Conservation (phyloP, 352 stramenopile genomes). For the Globisporangium middletonii region DNA sequence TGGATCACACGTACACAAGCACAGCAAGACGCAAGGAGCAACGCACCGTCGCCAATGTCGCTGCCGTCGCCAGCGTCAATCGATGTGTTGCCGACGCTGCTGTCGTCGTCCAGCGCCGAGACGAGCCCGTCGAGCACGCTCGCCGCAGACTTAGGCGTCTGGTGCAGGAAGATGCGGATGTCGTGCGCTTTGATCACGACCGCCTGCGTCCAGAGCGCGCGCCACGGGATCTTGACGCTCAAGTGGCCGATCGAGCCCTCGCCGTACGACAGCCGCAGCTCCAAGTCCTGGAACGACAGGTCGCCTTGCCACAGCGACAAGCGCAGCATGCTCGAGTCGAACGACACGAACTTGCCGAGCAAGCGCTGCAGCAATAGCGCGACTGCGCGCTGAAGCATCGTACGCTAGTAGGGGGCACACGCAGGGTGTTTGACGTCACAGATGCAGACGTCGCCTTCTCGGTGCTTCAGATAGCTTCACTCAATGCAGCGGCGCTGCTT, state of each 20-base stretch:
- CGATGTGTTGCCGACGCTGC: slow-evolving; percentile 8
- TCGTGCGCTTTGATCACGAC: slow-evolving; percentile 70
- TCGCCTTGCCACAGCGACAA: slow-evolving; percentile 85
- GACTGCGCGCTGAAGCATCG: slow-evolving; percentile 78
- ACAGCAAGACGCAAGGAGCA: not conserved
- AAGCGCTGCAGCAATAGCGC: slow-evolving; percentile 82
- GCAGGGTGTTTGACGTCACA: too few species aligned
- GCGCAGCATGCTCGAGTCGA: slow-evolving; percentile 80
- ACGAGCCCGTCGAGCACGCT: slow-evolving; percentile 10
- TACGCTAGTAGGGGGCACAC: not conserved
- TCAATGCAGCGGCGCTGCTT: too few species aligned
- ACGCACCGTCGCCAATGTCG: slow-evolving; percentile 32
- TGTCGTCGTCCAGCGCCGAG: slow-evolving; percentile 18
- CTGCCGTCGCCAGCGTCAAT: slow-evolving; percentile 19
- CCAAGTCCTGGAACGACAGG: slow-evolving; percentile 74
- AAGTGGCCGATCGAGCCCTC: slow-evolving; percentile 71
- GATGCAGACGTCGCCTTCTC: too few species aligned
- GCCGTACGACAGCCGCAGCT: slow-evolving; percentile 74
- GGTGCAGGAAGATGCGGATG: slow-evolving; percentile 69
- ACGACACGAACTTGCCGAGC: slow-evolving; percentile 86
- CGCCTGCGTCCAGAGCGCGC: slow-evolving; percentile 74
- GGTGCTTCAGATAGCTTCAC: too few species aligned
- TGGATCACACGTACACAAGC: not conserved
- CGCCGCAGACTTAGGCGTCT: slow-evolving; percentile 26
- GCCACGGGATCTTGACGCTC: slow-evolving; percentile 83